Percentiles rank a stretch among this genome's conserved stretches.
Conservation (phyloP, 768 basidiomycete species). For the Solioccasus polychromus region DNA sequence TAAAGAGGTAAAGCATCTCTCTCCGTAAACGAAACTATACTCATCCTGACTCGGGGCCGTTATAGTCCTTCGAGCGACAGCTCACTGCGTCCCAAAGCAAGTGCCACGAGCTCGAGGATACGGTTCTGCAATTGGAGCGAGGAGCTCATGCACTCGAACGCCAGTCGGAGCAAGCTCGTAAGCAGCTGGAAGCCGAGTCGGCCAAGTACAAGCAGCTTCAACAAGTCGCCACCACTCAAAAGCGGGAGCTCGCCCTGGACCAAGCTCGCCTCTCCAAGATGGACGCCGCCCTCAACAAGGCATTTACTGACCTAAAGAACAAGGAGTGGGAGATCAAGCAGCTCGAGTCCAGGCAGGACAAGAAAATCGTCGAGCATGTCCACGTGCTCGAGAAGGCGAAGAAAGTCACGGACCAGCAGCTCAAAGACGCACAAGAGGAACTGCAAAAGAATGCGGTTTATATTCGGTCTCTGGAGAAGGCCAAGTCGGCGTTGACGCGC, state of each 20-base stretch:
- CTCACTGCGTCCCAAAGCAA: slow-evolving; percentile 68
- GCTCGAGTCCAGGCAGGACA: slow-evolving; percentile 84
- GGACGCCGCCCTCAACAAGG: slow-evolving; percentile 79
- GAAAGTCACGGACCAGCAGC: slow-evolving; percentile 87
- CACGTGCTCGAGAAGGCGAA: slow-evolving; percentile 96
- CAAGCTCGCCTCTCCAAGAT: slow-evolving; percentile 69
- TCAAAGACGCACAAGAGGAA: slow-evolving; percentile 77
- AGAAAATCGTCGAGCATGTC: slow-evolving; percentile 98
- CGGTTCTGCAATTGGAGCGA: slow-evolving; percentile 77
- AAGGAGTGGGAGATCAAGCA: slow-evolving; percentile 87
- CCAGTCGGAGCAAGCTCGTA: slow-evolving; percentile 65
- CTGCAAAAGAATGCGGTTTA: slow-evolving; percentile 69
- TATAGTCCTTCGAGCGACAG: slow-evolving; percentile 74
- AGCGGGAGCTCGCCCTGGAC: slow-evolving; percentile 63
- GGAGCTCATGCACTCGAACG: slow-evolving; percentile 73
- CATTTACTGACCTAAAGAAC: slow-evolving; percentile 72
- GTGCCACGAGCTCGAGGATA: slow-evolving; percentile 85
- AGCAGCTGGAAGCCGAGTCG: slow-evolving; percentile 73
- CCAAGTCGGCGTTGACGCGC: slow-evolving; percentile 64
- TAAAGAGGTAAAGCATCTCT: slow-evolving; percentile 65
- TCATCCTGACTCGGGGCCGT: neutral
- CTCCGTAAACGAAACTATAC: neutral
- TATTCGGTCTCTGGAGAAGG: slow-evolving; percentile 85
- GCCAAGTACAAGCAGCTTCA: slow-evolving; percentile 76
- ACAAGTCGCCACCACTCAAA: slow-evolving; percentile 55